Evolutionary conservation across 768 basidiomycete genomes (phyloP).

Genomic region (Galerina marginata): DNA sequence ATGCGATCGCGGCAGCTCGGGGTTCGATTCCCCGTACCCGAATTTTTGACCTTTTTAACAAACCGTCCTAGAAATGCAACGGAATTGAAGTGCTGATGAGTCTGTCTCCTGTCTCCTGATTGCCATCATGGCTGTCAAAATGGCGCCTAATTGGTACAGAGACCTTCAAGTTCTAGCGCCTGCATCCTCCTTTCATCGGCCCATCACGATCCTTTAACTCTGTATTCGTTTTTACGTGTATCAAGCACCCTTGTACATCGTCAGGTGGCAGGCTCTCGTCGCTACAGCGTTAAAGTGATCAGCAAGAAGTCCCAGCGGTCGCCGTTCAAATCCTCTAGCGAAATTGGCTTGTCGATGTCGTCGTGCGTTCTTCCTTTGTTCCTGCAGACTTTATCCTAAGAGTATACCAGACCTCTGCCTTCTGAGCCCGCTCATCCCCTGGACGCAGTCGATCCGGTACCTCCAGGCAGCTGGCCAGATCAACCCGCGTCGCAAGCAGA

Average conservation of each 20-base stretch:
- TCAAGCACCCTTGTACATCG: not conserved
- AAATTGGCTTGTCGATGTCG: not conserved
- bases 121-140: not conserved
- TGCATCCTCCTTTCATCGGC: not conserved
- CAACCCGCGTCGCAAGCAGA: not conserved
- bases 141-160: not conserved
- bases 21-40: conserved; percentile 63
- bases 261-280: no score
- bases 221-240: not conserved
- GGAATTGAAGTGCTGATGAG: no score
- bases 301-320: no score
- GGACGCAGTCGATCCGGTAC: not conserved
- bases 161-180: not conserved
- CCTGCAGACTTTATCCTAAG: not conserved
- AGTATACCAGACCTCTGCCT: not conserved
- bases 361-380: not conserved
- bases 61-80: no score
- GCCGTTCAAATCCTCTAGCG: not conserved
- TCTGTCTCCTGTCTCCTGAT: not conserved
- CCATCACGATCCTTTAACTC: not conserved
- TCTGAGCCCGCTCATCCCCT: not conserved
- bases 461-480: conserved; percentile 1
- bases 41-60: conserved; percentile 23
- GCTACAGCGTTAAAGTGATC: not conserved
- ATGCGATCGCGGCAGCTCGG: conserved; percentile 51